Evolutionary conservation across 257 asterid genomes (phyloP), one percentile per base, ranked within the genome.

Genomic region (Fraxinus cuspidata): DNA sequence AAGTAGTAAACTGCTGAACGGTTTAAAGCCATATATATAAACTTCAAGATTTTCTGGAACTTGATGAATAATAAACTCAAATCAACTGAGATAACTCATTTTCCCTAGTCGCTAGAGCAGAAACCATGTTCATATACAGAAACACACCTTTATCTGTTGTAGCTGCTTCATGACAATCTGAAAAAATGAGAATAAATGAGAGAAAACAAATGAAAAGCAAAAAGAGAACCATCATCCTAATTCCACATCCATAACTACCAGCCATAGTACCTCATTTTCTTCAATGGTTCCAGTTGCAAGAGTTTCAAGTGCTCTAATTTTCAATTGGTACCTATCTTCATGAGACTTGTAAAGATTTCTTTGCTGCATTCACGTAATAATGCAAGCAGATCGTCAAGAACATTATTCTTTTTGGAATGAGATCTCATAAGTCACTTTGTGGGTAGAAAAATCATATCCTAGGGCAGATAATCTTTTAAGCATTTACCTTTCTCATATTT

Each of bases 201-300:
- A 53, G 75, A 47, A 83, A 77, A 37, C 63, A 27, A 65, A 73
- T 40, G 27, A 25, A 11, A 58, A 49, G 13, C 53, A 74, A 70
- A 64, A 71, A 58, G 58, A 40, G 42, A 47, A 81, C 38, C 74
- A 31, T 44, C 74, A 73, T 74, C 42, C 40, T 53, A 32, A 60
- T 11, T 28, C 76, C 42, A 77, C 71, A 47, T 23, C 23, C 19
- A 32, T 8, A 84, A 71, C 47, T 21, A 79, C 66, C 74, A 64
- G 37, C 60, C 67, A 40, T 68, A 65, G 71, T 82, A 92, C 99
- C 98, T 90, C 96, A 75, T 89, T 82, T 87, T 96, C 98, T 84
- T 93, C 97, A 27, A 87, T 79, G 53, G 95, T 85, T 82, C 97
- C 99, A 21, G 82, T 77, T 35, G 92, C 87, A 80, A 96, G 97